Base-by-base conservation (phyloP, 1,284 basidiomycete species). In the Marasmius tenuissimus region DNA sequence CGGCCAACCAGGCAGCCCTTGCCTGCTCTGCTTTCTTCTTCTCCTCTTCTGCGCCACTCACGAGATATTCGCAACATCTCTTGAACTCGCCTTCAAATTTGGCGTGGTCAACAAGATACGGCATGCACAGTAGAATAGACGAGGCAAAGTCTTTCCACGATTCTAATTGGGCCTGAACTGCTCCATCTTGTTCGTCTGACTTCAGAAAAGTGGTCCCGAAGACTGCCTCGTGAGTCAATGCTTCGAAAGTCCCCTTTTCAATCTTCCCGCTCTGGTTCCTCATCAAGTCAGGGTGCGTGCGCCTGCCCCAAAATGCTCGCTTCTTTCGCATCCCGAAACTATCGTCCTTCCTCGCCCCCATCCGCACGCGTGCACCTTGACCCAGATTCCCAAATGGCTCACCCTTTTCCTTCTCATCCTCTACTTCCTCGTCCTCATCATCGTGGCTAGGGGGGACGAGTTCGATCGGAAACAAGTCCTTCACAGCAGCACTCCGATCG, bases 251-350 rank as follows among this genome's bases (percentile, higher is more conserved):
- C 2, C 91, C 92, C 52, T 81, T 85, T 67, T 83, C 77, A 35
- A 91, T 78, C 16, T 67, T 72, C 5, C 76, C 80, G 10, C 71
- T 74, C n/a, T 72, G 71, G 65, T 70, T 73, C 42, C 78, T 63
- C 4, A 84, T 74, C 11, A 94, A 74, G 61, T 89, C 86, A 11
- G 92, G 92, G 75, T 94, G 92, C 4, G 83, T 86, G 53, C 78
- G 78, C 59, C 89, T 78, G 8, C 92, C 92, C 91, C 92, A 93
- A 72, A 85, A 94, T 7, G 87, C 87, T 48, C 92, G 77, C 69
- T 84, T 86, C 76, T 85, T 83, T 70, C 85, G 79, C 60, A 76
- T 77, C 14, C 68, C 63, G 3, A 72, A 52, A 5, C 67, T 67
- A 10, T 80, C 78, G 42, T 80, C 78, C 57, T 69, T 61, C 51